Conservation (phyloP, 768 basidiomycete genomes). For the Phallus indusiatus region DNA sequence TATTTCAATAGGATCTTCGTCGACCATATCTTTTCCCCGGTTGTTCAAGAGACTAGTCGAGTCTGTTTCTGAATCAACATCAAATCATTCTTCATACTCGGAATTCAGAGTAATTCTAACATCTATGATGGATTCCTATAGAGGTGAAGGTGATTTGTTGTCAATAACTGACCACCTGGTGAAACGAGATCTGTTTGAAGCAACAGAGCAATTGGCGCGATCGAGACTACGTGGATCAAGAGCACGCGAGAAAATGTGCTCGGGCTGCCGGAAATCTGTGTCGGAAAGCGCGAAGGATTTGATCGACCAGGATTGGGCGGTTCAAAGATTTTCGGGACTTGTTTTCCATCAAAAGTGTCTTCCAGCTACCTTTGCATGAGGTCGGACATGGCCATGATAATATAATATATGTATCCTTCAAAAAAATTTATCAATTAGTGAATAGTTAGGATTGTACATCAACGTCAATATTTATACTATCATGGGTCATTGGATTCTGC, state of each 20-base stretch:
- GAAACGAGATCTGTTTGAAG: conserved; percentile 72
- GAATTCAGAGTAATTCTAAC: conserved; percentile 88
- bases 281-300: background rate
- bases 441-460: too few relatives aligned
- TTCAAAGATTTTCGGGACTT: background rate
- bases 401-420: background rate
- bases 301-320: background rate
- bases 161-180: conserved; percentile 74
- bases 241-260: conserved; percentile 4
- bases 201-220: conserved; percentile 47
- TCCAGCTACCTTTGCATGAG: background rate
- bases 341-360: conserved; percentile 4
- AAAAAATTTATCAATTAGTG: background rate
- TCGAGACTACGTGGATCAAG: conserved; percentile 48
- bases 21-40: conserved; percentile 79
- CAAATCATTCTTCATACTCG: conserved; percentile 63
- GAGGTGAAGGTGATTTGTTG: conserved; percentile 84
- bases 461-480: too few relatives aligned
- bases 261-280: background rate
- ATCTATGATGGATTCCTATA: conserved; percentile 94
- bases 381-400: background rate
- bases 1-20: conserved; percentile 73
- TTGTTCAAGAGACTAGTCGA: conserved; percentile 90
- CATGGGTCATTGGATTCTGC: too few relatives aligned
- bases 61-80: conserved; percentile 42